phyloP scores from a whole-genome alignment of 306 rosid genomes.

The Gastrolobium villosum region DNA sequence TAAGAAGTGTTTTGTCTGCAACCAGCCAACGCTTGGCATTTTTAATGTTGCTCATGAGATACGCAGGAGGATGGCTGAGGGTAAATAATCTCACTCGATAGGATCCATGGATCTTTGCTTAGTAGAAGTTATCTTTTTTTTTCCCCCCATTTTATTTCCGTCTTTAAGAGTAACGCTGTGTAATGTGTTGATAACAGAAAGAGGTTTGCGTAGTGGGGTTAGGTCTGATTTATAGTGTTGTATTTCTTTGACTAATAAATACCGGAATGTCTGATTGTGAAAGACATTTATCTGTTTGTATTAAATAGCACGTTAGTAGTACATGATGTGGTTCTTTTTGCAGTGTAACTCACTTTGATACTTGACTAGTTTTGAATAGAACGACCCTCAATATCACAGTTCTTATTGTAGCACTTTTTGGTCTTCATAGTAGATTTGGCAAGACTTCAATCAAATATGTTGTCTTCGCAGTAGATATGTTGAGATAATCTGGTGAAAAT shows the following conservation, averaged over 20 bases:
- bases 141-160: neutral
- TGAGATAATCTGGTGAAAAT: neutral
- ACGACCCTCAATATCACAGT: neutral
- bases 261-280: conserved; percentile 18
- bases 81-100: conserved; percentile 47
- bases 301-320: neutral
- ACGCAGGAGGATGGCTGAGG: conserved; percentile 65
- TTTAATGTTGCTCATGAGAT: conserved; percentile 79
- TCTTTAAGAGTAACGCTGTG: conserved; percentile 1
- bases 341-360: conserved; percentile 7
- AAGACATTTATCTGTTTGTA: neutral
- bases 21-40: conserved; percentile 78
- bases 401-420: neutral
- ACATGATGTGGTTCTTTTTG: neutral
- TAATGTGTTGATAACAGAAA: conserved; percentile 3
- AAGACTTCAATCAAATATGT: neutral
- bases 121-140: neutral
- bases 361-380: conserved; percentile 19
- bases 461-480: neutral
- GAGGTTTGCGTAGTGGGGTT: conserved; percentile 1
- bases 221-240: conserved; percentile 23
- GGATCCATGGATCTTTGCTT: conserved; percentile 9
- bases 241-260: conserved; percentile 31
- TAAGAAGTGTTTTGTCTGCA: conserved; percentile 88
- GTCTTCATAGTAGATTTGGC: neutral